Conservation (phyloP, 371 early-diverging fungal genomes). For the Mucor saturninus region DNA sequence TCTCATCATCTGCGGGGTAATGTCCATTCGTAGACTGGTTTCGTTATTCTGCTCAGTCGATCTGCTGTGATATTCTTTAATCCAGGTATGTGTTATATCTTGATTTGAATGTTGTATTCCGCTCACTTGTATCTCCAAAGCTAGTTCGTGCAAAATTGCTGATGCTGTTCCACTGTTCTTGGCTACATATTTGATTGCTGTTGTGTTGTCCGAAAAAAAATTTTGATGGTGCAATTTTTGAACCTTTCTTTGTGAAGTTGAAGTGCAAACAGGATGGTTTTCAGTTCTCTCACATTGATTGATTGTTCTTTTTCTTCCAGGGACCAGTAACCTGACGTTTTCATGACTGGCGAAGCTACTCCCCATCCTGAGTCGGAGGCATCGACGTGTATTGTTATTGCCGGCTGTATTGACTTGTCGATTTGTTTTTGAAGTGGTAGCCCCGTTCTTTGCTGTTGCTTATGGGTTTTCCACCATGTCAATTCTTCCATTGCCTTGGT, state of each 20-base stretch:
- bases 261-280: conserved; percentile 16
- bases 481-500: not conserved
- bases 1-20: not conserved
- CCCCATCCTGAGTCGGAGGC: conserved; percentile 24
- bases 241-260: conserved; percentile 4
- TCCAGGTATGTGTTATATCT: conserved; percentile 6
- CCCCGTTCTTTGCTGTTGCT: conserved; percentile 10
- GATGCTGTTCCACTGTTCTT: conserved; percentile 20
- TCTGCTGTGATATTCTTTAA: conserved; percentile 6
- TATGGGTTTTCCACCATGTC: conserved; percentile 4
- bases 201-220: conserved; percentile 27
- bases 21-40: conserved; percentile 6
- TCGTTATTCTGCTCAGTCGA: not conserved
- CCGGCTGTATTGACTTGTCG: not conserved
- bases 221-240: not conserved
- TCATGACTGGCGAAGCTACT: not conserved
- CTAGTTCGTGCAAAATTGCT: conserved; percentile 5
- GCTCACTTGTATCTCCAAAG: conserved; percentile 1
- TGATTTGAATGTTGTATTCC: not conserved
- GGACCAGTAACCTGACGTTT: conserved; percentile 24
- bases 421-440: not conserved
- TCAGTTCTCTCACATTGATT: conserved; percentile 29
- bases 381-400: conserved; percentile 6
- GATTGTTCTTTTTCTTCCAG: conserved; percentile 9
- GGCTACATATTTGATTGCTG: conserved; percentile 27